Percentiles rank a stretch among this genome's conserved stretches.
Evolutionary conservation across 192 early-diverging fungal species (phyloP).

Genomic region (Coemansia sp.): DNA sequence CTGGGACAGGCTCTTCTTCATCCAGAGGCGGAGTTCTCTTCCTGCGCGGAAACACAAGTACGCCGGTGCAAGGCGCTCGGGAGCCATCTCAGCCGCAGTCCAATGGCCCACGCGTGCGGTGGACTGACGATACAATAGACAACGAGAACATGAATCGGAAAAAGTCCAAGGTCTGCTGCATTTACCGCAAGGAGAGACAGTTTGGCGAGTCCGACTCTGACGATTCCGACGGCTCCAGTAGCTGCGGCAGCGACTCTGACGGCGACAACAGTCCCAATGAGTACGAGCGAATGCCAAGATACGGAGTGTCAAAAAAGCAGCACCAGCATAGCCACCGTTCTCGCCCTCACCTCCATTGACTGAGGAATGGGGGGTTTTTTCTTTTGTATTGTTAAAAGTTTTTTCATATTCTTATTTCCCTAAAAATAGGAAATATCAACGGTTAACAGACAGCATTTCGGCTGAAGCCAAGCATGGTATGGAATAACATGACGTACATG

Average conservation of each 20-base stretch:
- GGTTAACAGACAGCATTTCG: no score
- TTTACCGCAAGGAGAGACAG: slow-evolving; percentile 40
- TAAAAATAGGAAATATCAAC: not conserved
- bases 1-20: not conserved
- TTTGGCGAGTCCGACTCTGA: slow-evolving; percentile 58
- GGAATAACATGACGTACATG: no score
- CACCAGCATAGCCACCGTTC: not conserved
- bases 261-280: slow-evolving; percentile 37
- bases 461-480: no score
- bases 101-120: slow-evolving; percentile 33
- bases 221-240: slow-evolving; percentile 15
- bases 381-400: not conserved
- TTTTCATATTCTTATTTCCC: not conserved
- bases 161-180: slow-evolving; percentile 59
- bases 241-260: slow-evolving; percentile 18
- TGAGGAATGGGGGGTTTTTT: not conserved
- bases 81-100: not conserved
- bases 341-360: not conserved
- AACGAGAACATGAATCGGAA: slow-evolving; percentile 52
- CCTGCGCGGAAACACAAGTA: slow-evolving; percentile 20
- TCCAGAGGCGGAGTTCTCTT: slow-evolving; percentile 14
- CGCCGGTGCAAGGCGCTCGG: not conserved
- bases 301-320: slow-evolving; percentile 10
- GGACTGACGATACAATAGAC: slow-evolving; percentile 53
- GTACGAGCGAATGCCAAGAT: slow-evolving; percentile 50